Evolutionary conservation across 345 rosid genomes (phyloP).

Genomic region (Acer campestre): DNA sequence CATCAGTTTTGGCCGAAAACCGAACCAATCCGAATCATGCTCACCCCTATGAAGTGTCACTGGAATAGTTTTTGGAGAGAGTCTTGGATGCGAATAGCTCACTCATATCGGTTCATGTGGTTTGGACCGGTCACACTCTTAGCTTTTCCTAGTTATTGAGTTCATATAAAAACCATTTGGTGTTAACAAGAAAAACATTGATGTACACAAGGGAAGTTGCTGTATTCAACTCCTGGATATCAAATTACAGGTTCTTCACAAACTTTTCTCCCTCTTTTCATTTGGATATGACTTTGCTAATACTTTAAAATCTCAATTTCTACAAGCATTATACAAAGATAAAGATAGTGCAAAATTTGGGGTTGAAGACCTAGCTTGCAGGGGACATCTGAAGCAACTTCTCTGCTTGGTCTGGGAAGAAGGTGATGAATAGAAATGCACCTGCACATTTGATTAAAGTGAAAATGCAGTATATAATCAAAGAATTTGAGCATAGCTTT

Average conservation of each 20-base stretch:
- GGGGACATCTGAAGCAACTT: constrained; percentile 60
- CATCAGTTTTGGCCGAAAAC: no score
- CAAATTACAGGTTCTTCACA: not conserved
- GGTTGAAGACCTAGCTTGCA: constrained; percentile 34
- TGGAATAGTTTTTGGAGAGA: no score
- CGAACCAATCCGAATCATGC: no score
- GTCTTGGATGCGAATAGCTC: no score
- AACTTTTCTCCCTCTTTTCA: not conserved
- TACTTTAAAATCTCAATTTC: not conserved
- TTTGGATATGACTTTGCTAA: not conserved
- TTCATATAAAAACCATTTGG: not conserved
- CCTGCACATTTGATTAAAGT: constrained; percentile 42
- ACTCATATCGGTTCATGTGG: no score
- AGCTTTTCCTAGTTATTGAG: not conserved
- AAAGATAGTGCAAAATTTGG: constrained; percentile 25
- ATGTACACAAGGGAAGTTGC: not conserved
- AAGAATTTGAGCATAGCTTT: not conserved
- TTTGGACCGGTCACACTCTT: not conserved
- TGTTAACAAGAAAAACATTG: not conserved
- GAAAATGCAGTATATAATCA: not conserved
- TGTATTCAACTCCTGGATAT: not conserved
- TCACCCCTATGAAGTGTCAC: no score
- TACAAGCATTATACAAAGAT: not conserved
- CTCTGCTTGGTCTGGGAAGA: constrained; percentile 95
- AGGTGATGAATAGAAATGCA: constrained; percentile 81